These are phyloP conservation scores for Solanum pinnatisectum DNA, from an alignment of 257 asterid species.

Conservation along the genomic window DNA sequence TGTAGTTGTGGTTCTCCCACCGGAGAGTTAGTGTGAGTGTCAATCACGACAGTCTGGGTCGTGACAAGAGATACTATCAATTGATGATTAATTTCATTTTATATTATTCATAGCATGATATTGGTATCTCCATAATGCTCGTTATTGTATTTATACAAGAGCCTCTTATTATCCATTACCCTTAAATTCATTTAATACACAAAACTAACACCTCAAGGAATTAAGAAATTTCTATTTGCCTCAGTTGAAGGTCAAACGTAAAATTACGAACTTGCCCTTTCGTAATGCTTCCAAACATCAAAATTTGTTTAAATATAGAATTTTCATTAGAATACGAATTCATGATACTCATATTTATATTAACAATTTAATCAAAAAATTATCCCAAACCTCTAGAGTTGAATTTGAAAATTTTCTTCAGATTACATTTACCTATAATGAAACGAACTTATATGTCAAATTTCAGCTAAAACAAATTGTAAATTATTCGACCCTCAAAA, in stretches of 20 bases:
- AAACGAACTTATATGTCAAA: too few relatives aligned
- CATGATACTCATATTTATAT: background rate
- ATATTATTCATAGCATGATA: background rate
- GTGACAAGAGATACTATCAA: background rate
- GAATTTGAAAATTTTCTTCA: background rate
- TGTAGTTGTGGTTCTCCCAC: too few relatives aligned
- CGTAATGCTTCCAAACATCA: background rate
- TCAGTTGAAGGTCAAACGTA: background rate
- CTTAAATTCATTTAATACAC: background rate
- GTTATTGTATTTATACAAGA: background rate
- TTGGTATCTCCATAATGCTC: background rate
- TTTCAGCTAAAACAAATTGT: too few relatives aligned
- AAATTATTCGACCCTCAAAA: too few relatives aligned
- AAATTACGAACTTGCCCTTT: background rate
- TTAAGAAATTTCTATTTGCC: background rate
- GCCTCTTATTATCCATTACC: background rate
- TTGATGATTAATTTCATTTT: too few relatives aligned
- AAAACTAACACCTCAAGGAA: background rate
- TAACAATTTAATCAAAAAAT: too few relatives aligned
- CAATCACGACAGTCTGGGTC: too few relatives aligned
- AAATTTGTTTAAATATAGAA: background rate
- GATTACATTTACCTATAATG: background rate
- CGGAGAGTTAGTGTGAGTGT: too few relatives aligned
- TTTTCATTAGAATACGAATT: too few relatives aligned
- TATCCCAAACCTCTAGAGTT: background rate